Base-by-base conservation (phyloP, 805 yeast genomes). In the Kazachstania psychrophila region DNA sequence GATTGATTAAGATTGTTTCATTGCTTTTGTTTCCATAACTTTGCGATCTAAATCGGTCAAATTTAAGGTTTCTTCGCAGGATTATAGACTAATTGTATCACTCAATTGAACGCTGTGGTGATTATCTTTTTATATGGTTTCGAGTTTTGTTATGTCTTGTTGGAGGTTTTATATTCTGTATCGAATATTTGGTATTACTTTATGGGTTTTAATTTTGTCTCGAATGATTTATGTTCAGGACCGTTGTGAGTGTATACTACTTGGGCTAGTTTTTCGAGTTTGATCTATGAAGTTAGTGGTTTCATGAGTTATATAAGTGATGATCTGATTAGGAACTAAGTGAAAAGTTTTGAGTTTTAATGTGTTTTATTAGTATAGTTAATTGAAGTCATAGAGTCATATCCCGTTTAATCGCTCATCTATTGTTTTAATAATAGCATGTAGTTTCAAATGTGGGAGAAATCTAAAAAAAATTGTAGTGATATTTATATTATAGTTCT, bases 331-430 rank as follows among this genome's bases (percentile, higher is more conserved):
- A n/a, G n/a, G n/a, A n/a, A n/a, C n/a, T n/a, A n/a, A 14, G 33
- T 32, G 27, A 20, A 23, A 23, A 31, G 34, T 23, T 23, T 30
- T 13, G 32, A 23, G 26, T 38, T 23, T 20, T 22, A 25, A 9
- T 15, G 20, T 23, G 9, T 14, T 17, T 30, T 13, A 34, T 18
- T 24, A 22, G 13, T 31, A 25, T 23, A 36, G 36, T 37, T 38
- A 30, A 43, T 43, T 35, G 46, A 41, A 47, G 42, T 51, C 61
- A 49, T 47, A 58, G 50, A 58, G 36, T 46, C 40, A 49, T 43
- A 32, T 47, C 64, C 65, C 62, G 49, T 53, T 56, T 61, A 61
- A 61, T 61, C 65, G 62, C 65, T 61, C 64, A 49, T 51, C 64
- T 60, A 57, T 60, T 57, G 50, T 32, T 36, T 43, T 40, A 39